Conservation (phyloP, 306 rosid genomes). For the Senna tora region DNA sequence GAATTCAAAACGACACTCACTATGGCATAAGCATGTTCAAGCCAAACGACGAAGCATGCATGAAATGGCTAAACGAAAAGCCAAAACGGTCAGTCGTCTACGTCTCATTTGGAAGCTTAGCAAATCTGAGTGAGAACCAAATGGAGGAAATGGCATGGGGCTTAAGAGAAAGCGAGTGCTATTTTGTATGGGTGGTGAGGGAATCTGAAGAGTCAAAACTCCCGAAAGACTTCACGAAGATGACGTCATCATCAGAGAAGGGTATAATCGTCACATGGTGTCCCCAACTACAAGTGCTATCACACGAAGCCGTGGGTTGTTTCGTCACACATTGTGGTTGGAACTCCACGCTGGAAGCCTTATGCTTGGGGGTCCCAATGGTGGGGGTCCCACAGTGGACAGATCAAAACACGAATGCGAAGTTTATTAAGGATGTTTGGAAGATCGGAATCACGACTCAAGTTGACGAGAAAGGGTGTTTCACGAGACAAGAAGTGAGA, state of each 20-base stretch:
- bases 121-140: neutral
- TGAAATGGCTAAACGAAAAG: neutral
- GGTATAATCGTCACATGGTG: neutral
- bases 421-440: neutral
- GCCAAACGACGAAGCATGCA: neutral
- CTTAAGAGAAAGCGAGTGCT: neutral
- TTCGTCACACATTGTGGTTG: neutral
- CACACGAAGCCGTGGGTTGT: neutral
- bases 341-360: neutral
- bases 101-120: neutral
- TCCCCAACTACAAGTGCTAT: neutral
- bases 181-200: neutral
- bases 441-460: neutral
- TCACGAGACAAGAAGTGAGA: neutral
- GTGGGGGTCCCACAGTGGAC: neutral
- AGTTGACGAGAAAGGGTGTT: neutral
- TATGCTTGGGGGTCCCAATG: neutral
- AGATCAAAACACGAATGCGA: neutral
- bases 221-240: neutral
- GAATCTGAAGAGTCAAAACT: neutral
- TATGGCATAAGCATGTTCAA: neutral
- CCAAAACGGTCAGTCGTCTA: neutral
- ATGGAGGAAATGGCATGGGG: neutral
- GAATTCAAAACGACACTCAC: neutral
- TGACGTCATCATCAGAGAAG: neutral